A percentile compares a stretch with the other conserved stretches of the same genome.
Conservation (phyloP, 208 protist genomes). For the Wallacemonas rigidus region DNA sequence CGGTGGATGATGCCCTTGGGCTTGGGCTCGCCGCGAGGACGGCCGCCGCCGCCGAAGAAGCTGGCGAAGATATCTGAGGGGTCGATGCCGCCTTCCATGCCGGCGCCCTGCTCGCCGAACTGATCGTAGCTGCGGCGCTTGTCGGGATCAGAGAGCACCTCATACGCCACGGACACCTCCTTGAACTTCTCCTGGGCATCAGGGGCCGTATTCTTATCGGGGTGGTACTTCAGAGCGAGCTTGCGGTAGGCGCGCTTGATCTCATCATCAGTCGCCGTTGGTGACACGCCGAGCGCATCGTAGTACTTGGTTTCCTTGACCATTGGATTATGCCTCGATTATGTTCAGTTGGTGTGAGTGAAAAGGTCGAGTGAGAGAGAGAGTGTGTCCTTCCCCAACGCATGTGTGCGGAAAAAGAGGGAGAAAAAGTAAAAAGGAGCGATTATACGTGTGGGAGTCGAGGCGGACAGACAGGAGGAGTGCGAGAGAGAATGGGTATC, state of each 20-base stretch:
- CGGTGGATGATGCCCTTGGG: conserved; percentile 96
- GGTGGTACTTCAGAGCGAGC: conserved; percentile 94
- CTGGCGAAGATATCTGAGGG: conserved; percentile 89
- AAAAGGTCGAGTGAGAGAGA: not conserved
- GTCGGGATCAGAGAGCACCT: conserved; percentile 95
- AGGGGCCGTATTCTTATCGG: conserved; percentile 92
- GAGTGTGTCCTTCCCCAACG: not conserved
- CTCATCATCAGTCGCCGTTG: conserved; percentile 81
- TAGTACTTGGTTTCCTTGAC: conserved; percentile 93
- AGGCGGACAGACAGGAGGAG: too few species aligned
- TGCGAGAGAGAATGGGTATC: too few species aligned
- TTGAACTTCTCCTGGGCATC: conserved; percentile 93
- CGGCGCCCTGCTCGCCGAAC: conserved; percentile 97
- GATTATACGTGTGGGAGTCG: too few species aligned
- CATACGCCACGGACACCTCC: conserved; percentile 97
- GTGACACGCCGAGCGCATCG: conserved; percentile 81
- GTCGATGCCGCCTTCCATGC: conserved; percentile 90
- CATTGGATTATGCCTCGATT: conserved; percentile 41
- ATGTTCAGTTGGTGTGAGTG: not conserved
- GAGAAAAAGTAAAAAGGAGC: not conserved
- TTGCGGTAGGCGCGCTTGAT: conserved; percentile 94
- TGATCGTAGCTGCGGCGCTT: conserved; percentile 98
- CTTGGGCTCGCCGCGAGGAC: conserved; percentile 90
- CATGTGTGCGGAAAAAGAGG: conserved; percentile 5
- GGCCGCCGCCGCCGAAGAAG: conserved; percentile 90